Conservation (phyloP, 192 early-diverging fungal genomes). For the Coemansia sp. region DNA sequence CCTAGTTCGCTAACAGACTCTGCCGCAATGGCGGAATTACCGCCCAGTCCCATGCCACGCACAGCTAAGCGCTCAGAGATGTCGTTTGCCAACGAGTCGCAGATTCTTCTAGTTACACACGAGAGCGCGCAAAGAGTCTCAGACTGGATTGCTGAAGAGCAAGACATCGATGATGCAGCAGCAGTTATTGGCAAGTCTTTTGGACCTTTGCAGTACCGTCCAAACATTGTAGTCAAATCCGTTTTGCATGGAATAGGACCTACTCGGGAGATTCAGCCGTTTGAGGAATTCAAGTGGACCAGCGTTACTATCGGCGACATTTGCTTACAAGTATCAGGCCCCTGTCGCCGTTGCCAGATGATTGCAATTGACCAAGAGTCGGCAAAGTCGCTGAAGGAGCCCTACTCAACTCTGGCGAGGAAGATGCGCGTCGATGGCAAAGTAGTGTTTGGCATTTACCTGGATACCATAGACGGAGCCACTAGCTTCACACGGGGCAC, state of each 20-base stretch:
- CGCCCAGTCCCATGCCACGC: background rate
- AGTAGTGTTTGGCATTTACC: slow-evolving; percentile 53
- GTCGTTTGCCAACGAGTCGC: slow-evolving; percentile 73
- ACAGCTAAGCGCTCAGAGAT: slow-evolving; percentile 16
- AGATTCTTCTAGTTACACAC: slow-evolving; percentile 66
- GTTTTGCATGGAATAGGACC: slow-evolving; percentile 24
- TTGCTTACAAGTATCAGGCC: slow-evolving; percentile 53
- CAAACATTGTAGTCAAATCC: slow-evolving; percentile 68
- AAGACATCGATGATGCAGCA: background rate
- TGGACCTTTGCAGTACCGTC: slow-evolving; percentile 61
- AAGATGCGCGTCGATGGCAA: slow-evolving; percentile 43
- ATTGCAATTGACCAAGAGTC: slow-evolving; percentile 72
- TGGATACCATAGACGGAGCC: slow-evolving; percentile 13
- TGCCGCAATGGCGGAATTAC: background rate
- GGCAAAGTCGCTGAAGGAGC: slow-evolving; percentile 61
- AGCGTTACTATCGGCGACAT: slow-evolving; percentile 5
- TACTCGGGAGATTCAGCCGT: slow-evolving; percentile 52
- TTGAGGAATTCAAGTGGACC: slow-evolving; percentile 69
- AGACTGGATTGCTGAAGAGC: slow-evolving; percentile 54
- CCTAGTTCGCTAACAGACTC: background rate
- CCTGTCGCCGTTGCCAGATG: slow-evolving; percentile 74
- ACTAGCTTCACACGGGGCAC: background rate
- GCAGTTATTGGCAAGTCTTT: slow-evolving; percentile 2
- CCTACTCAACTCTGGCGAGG: slow-evolving; percentile 60
- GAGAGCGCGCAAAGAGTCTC: slow-evolving; percentile 61